Base-by-base conservation (phyloP, 176 grass and related monocot species). In the Zoysia japonica region DNA sequence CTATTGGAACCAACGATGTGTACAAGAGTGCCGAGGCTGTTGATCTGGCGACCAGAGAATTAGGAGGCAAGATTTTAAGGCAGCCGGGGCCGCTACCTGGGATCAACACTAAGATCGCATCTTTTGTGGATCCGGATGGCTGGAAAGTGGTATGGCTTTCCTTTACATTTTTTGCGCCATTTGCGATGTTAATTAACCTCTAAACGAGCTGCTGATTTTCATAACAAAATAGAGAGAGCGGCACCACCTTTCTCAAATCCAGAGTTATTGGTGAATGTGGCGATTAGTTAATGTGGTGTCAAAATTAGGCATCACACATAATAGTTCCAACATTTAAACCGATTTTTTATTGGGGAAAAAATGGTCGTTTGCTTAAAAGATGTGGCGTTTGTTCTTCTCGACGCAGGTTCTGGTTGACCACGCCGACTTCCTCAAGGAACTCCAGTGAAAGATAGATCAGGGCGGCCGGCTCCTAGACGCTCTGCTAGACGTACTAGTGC, bases 61-160 rank as follows among this genome's bases (percentile, higher is more conserved):
- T 98, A 64, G 92, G 96, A 44, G 96, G 96, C 17, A 98, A 93
- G 88, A 95, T 98, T 72, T 83, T 93, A 70, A 44, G 92, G 69
- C 92, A 90, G 61, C 90, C 92, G 64, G 96, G 92, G 45, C 96
- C 96, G 1, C 86, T 98, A 17, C 92, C 92, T 9, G 90, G 96
- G 64, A 60, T 98, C 45, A 93, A 88, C 83, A 98, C 92, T 12
- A 98, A 98, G 90, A 95, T 98, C 13, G 59, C 88, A 67, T 93
- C 92, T 74, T 98, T 98, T 69, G 86, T 98, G 83, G 96, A 98
- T 80, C 96, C 96, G 52, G 96, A 98, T 92, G 96, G 96, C 81
- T 98, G 92, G 96, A 98, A 98, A 98, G 81, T 88, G 88, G 96
- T 93, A 94, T 61, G 87, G 2, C 64, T 51, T 80, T 65, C n/a